A percentile compares a stretch with the other conserved stretches of the same genome.
phyloP scores from a whole-genome alignment of 106 monocot genomes.

The Platanthera zijinensis region DNA sequence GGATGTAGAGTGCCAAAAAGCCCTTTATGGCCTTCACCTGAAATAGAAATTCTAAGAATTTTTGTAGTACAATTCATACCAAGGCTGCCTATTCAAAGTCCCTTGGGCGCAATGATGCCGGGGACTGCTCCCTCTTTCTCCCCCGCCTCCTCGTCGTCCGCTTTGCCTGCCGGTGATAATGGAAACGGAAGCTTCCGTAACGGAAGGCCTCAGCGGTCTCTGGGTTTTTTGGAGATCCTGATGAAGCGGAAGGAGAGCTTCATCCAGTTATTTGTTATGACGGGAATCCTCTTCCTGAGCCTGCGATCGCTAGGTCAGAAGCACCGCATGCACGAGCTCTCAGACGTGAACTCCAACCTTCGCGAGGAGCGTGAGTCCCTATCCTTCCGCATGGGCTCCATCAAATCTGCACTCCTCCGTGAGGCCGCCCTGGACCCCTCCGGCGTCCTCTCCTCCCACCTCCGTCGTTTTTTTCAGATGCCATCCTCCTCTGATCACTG shows the following conservation, averaged over 20 bases:
- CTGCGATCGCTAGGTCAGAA: constrained; percentile 77
- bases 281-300: constrained; percentile 72
- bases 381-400: constrained; percentile 40
- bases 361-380: constrained; percentile 67
- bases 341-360: constrained; percentile 53
- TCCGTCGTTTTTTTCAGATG: constrained; percentile 40
- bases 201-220: background rate
- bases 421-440: constrained; percentile 62
- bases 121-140: background rate
- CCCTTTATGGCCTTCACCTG: no score
- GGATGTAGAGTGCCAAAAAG: no score
- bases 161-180: background rate
- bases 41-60: no score
- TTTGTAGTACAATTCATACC: no score
- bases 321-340: constrained; percentile 71
- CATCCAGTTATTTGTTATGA: constrained; percentile 76
- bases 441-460: constrained; percentile 53
- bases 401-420: constrained; percentile 50
- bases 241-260: constrained; percentile 71
- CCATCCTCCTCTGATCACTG: background rate
- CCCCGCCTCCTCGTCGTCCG: background rate
- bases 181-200: background rate
- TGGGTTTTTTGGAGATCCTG: constrained; percentile 56
- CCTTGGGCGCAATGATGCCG: background rate
- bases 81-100: no score